Percentiles rank a stretch among this genome's conserved stretches.
These are phyloP conservation scores for Chaetothyriales sp. DNA, from an alignment of 2,329 filamentous ascomycete genomes.

Conservation along the genomic window DNA sequence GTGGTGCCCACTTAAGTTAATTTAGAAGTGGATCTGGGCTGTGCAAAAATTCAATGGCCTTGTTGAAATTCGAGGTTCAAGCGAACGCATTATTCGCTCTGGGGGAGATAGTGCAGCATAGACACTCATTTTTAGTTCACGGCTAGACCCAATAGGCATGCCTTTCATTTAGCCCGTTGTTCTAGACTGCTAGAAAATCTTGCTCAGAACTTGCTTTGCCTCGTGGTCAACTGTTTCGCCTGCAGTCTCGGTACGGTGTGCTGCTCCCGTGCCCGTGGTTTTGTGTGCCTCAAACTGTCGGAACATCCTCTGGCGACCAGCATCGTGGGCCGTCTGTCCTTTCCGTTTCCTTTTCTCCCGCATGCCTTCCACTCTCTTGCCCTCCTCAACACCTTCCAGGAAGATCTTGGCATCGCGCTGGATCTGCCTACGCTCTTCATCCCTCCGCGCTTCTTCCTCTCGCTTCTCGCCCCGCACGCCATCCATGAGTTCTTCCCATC, in stretches of 20 bases:
- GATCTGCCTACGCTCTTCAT: conserved; percentile 30
- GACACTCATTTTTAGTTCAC: no score
- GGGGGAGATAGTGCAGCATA: no score
- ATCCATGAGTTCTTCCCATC: conserved; percentile 34
- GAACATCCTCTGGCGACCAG: conserved; percentile 23
- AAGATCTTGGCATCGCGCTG: conserved; percentile 33
- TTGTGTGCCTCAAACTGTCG: conserved; percentile 29
- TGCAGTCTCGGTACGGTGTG: conserved; percentile 17
- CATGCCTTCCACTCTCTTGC: conserved; percentile 26
- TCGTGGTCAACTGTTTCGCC: conserved; percentile 23
- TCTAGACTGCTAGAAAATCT: conserved; percentile 29
- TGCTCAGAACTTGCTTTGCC: conserved; percentile 31
- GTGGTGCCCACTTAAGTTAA: not conserved
- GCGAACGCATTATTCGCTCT: no score
- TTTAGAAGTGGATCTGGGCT: not conserved
- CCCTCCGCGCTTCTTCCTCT: conserved; percentile 28
- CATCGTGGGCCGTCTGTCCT: conserved; percentile 15
- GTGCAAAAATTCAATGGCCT: not conserved
- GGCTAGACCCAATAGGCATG: not conserved
- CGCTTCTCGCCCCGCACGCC: conserved; percentile 30
- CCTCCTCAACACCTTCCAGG: conserved; percentile 27
- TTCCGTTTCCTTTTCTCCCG: conserved; percentile 27
- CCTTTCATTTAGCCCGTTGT: not conserved
- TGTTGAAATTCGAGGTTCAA: not conserved
- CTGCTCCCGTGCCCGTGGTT: conserved; percentile 9